These are phyloP conservation scores for Talaromyces borbonicus DNA, from an alignment of 495 filamentous ascomycete species.

Conservation along the genomic window DNA sequence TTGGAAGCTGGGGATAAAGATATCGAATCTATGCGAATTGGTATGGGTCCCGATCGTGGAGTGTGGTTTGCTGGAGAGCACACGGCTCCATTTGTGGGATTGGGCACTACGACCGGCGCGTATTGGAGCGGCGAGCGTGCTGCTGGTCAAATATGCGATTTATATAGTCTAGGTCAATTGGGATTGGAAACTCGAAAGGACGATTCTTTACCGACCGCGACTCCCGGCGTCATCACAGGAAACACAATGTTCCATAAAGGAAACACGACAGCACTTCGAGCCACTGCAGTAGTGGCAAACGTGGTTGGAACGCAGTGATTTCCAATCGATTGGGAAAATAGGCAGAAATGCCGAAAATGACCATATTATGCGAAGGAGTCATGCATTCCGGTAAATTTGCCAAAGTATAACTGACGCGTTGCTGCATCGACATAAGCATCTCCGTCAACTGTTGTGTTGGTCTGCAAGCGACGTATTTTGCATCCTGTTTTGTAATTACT, in stretches of 20 bases:
- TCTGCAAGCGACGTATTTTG: too few species aligned
- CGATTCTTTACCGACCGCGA: conserved; percentile 25
- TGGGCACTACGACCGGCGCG: conserved; percentile 81
- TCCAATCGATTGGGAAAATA: neutral
- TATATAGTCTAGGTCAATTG: conserved; percentile 19
- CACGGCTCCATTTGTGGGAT: conserved; percentile 78
- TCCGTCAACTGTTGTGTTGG: too few species aligned
- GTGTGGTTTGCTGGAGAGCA: conserved; percentile 95
- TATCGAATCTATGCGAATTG: conserved; percentile 61
- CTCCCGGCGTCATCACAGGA: neutral
- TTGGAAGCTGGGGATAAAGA: conserved; percentile 57
- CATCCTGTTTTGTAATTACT: too few species aligned
- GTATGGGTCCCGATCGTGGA: conserved; percentile 50
- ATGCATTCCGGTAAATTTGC: too few species aligned
- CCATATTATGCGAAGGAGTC: too few species aligned
- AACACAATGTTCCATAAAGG: conserved; percentile 9
- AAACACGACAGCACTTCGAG: conserved; percentile 1
- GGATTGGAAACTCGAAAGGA: conserved; percentile 21
- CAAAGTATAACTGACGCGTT: too few species aligned
- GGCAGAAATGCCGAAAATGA: neutral
- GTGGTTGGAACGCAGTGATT: conserved; percentile 3
- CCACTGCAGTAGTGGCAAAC: conserved; percentile 1
- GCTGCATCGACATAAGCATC: too few species aligned
- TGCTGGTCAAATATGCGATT: conserved; percentile 49
- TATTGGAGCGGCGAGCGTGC: conserved; percentile 88